Percentiles rank a stretch among this genome's conserved stretches.
These are phyloP conservation scores for Cytospora piceicola DNA, from an alignment of 2,329 filamentous ascomycete genomes.

Conservation along the genomic window DNA sequence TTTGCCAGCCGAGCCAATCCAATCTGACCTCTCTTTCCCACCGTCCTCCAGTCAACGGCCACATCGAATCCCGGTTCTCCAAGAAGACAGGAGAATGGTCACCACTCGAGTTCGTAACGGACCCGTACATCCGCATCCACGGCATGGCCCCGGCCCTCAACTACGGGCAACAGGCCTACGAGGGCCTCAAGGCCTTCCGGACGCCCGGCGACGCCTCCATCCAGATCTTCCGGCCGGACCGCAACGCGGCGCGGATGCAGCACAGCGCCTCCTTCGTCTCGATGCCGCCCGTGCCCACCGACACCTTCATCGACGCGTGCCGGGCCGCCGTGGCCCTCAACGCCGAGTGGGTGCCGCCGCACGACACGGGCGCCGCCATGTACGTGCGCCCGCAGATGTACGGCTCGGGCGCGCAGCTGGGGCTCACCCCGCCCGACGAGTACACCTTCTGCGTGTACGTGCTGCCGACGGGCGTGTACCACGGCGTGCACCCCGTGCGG, in stretches of 20 bases:
- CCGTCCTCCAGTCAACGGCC: conserved; percentile 75
- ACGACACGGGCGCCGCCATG: conserved; percentile 86
- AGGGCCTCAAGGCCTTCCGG: conserved; percentile 97
- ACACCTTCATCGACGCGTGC: conserved; percentile 76
- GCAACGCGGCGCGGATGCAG: conserved; percentile 83
- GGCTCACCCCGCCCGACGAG: conserved; percentile 84
- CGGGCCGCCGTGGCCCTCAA: conserved; percentile 84
- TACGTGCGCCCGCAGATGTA: conserved; percentile 91
- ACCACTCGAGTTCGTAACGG: conserved; percentile 74
- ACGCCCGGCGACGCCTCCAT: conserved; percentile 70
- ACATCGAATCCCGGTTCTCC: conserved; percentile 87
- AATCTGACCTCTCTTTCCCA: not conserved
- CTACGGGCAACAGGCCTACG: conserved; percentile 97
- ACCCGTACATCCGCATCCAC: conserved; percentile 86
- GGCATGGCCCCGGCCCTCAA: conserved; percentile 95
- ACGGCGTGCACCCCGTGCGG: conserved; percentile 85
- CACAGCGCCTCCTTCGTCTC: conserved; percentile 83
- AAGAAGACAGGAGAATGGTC: conserved; percentile 76
- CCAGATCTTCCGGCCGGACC: conserved; percentile 83
- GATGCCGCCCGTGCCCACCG: conserved; percentile 77
- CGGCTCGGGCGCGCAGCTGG: conserved; percentile 84
- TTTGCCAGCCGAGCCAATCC: not conserved
- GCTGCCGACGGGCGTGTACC: conserved; percentile 90
- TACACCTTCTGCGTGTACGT: conserved; percentile 92
- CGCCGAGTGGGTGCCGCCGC: conserved; percentile 87